Percentiles rank a stretch among this genome's conserved stretches.
phyloP scores from a whole-genome alignment of 202 grass and related monocot species.

The Carex sylvatica region DNA sequence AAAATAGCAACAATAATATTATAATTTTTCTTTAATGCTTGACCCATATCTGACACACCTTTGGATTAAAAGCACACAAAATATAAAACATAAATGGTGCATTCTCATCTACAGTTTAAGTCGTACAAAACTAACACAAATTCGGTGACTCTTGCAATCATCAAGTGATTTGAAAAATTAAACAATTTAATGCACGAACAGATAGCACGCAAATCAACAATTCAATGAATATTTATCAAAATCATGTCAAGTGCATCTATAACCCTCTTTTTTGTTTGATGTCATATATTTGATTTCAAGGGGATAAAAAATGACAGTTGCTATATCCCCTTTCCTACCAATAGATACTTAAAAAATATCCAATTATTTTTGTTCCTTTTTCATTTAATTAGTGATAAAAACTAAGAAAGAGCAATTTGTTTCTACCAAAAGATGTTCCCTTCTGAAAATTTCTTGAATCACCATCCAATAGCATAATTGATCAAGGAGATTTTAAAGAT shows the following conservation, averaged over 20 bases:
- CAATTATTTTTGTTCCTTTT: neutral
- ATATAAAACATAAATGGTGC: neutral
- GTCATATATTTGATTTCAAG: neutral
- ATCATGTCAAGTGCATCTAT: neutral
- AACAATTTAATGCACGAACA: neutral
- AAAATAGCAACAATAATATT: conserved; percentile 1
- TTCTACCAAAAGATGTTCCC: neutral
- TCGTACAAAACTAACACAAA: neutral
- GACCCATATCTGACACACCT: neutral
- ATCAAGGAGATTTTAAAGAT: neutral
- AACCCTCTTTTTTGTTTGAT: neutral
- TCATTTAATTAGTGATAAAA: neutral
- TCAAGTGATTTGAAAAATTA: neutral
- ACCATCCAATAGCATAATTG: neutral
- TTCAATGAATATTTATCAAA: neutral
- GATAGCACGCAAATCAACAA: neutral
- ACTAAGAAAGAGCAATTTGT: neutral
- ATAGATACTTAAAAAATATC: neutral
- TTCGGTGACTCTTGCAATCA: neutral
- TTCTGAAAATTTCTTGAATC: neutral
- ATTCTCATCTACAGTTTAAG: neutral
- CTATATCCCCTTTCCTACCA: neutral
- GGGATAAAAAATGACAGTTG: neutral
- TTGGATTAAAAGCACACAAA: neutral
- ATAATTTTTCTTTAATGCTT: neutral